These are phyloP conservation scores for Thelonectria blattea DNA, from an alignment of 2,329 filamentous ascomycete genomes.

Conservation along the genomic window DNA sequence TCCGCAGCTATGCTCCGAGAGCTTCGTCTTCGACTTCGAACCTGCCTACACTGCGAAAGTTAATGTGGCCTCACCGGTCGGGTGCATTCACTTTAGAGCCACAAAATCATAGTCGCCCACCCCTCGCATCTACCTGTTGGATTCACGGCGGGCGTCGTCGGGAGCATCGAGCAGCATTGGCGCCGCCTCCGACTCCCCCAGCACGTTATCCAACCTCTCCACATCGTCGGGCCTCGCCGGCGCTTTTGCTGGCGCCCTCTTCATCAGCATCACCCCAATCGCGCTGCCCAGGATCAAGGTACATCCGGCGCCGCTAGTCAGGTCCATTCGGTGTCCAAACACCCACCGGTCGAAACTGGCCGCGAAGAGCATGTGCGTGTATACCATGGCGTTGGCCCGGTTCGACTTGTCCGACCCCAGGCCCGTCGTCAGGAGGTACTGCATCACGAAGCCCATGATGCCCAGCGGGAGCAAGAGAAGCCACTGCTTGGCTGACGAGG, in stretches of 20 bases:
- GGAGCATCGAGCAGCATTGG: constrained; percentile 48
- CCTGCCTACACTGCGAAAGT: too few relatives aligned
- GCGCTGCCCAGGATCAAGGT: constrained; percentile 60
- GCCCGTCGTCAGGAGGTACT: constrained; percentile 83
- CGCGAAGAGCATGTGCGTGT: constrained; percentile 64
- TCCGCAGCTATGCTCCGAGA: too few relatives aligned
- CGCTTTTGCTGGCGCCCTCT: constrained; percentile 41
- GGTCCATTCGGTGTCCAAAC: constrained; percentile 58
- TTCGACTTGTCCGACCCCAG: constrained; percentile 73
- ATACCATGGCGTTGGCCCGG: constrained; percentile 63
- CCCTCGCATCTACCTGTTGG: constrained; percentile 17
- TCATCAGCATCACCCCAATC: constrained; percentile 56
- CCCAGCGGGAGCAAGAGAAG: constrained; percentile 71
- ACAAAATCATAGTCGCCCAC: too few relatives aligned
- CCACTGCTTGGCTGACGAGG: constrained; percentile 62
- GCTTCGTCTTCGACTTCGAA: too few relatives aligned
- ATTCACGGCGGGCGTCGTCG: constrained; percentile 18
- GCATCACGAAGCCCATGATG: constrained; percentile 79
- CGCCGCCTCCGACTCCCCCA: constrained; percentile 44
- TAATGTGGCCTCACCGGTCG: too few relatives aligned
- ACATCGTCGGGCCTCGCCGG: constrained; percentile 37
- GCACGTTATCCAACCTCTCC: constrained; percentile 42
- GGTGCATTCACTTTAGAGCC: too few relatives aligned
- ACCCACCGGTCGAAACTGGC: constrained; percentile 58
- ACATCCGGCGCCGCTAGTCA: constrained; percentile 57